Evolutionary conservation across 352 stramenopile species (phyloP), one percentile per base, ranked within the genome.

Genomic region (Phytophthora sp.): DNA sequence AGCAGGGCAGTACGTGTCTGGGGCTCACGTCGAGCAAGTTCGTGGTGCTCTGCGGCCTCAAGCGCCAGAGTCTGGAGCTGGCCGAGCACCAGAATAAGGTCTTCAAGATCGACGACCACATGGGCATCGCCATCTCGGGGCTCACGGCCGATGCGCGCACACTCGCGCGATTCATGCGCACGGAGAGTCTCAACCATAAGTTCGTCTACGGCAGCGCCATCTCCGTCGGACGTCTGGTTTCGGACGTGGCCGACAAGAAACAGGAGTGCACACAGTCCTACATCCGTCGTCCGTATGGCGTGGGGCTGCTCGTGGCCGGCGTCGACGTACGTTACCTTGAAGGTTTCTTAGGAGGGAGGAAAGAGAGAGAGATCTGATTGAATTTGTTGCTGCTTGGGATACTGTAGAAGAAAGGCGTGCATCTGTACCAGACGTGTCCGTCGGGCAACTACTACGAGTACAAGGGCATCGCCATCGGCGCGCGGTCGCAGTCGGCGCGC

Each of bases 391-490:
- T 51, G n/a, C n/a, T n/a, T n/a, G n/a, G n/a, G n/a, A n/a, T n/a
- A 15, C 35, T 64, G 27, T 66, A 99, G 83, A 94, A 98, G 81
- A 98, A 97, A 66, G 96, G 96, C 44, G 95, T 98, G 55, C 97
- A 99, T 71, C 82, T 99, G 29, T 99, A 98, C 82, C 93, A 99
- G 84, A 99, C 97, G 20, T 99, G 96, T 80, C 98, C 98, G 21
- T 98, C 91, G 44, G 98, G 97, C 52, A 99, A 99, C 80, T 97
- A 99, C 73, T 99, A 98, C 71, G 98, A 99, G 84, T 99, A 99
- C 84, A 97, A 98, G 75, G 97, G 94, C 30, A 97, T 97, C 45
- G 97, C 97, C 60, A 99, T 99, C 86, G 98, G 98, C 35, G 93
- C 97, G 13, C 81, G 98, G 36, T 98, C 91, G 61, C 97, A 99